Base-by-base conservation (phyloP, 306 rosid genomes). In the Dryas octopetala region DNA sequence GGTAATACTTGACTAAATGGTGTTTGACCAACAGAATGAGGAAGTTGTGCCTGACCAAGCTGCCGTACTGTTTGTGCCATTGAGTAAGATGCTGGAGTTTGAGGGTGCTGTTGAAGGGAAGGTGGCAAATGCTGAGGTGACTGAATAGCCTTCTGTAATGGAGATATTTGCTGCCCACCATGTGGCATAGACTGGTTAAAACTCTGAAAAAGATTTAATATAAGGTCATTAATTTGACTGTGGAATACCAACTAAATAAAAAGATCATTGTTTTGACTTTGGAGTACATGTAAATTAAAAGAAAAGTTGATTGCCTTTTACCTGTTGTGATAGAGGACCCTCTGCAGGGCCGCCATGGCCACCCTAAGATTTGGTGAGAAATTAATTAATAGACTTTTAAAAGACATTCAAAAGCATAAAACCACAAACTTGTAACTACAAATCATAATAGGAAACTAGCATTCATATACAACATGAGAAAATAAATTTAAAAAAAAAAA, bases 51-150 rank as follows among this genome's bases (percentile, higher is more conserved):
- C 75, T 85, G 95, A 82, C 89, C 88, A 77, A 59, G 89, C 85
- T 79, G 96, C 70, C 83, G 85, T 62, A 79, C 49, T 66, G 82
- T 19, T 58, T 86, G 87, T 26, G 81, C 65, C 52, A 83, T 91
- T 2, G 91, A 76, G 81, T 88, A 87, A 74, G 96, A 77, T 54
- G 83, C 78, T 4, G 88, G 80, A 54, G 77, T 73, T 79, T 86
- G 92, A 70, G 88, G 84, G 80, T 79, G 75, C 66, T 78, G 78
- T 68, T 83, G 96, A 77, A 69, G 75, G 59, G 93, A 76, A 74
- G 94, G 84, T 62, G 90, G 93, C 73, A 90, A 68, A 65, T 87
- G 87, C 86, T 87, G 93, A 48, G 97, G 90, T 75, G 96, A 87
- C 70, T 81, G 96, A 79, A 78, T 57, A 70, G 85, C 81, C 73